These are phyloP conservation scores for Hypholoma sublateritium DNA, from an alignment of 768 basidiomycete species.

Conservation along the genomic window DNA sequence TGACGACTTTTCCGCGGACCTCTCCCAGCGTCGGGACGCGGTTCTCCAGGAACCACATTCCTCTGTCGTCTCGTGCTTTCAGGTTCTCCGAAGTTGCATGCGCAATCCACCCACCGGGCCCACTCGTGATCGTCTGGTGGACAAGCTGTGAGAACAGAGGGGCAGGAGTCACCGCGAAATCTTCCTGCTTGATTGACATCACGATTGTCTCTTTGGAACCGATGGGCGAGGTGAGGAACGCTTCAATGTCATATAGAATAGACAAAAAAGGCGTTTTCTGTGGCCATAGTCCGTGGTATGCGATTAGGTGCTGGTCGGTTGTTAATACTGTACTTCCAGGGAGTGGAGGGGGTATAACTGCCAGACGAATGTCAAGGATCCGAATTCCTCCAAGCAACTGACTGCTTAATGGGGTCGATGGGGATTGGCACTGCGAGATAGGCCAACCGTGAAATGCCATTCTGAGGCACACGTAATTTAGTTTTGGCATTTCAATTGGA, in stretches of 20 bases:
- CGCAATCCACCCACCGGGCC: slow-evolving; percentile 44
- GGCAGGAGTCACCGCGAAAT: slow-evolving; percentile 43
- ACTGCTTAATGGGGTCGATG: slow-evolving; percentile 52
- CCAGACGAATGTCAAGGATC: slow-evolving; percentile 78
- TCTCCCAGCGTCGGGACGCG: slow-evolving; percentile 79
- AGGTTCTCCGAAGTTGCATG: neutral
- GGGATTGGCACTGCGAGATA: slow-evolving; percentile 82
- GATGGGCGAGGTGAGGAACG: slow-evolving; percentile 58
- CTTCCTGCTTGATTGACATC: slow-evolving; percentile 90
- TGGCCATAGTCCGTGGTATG: slow-evolving; percentile 79
- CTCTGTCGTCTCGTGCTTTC: slow-evolving; percentile 12
- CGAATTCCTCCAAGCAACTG: slow-evolving; percentile 82
- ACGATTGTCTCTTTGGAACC: slow-evolving; percentile 74
- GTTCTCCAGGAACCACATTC: slow-evolving; percentile 84
- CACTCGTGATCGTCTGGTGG: slow-evolving; percentile 56
- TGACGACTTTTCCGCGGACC: slow-evolving; percentile 79
- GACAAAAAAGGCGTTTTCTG: slow-evolving; percentile 65
- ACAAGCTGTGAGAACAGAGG: slow-evolving; percentile 64
- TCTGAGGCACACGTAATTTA: slow-evolving; percentile 29
- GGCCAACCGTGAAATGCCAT: slow-evolving; percentile 88
- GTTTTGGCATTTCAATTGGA: neutral
- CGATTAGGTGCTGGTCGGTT: slow-evolving; percentile 47
- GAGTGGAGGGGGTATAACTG: slow-evolving; percentile 43
- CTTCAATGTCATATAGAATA: slow-evolving; percentile 60
- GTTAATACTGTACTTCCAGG: slow-evolving; percentile 5